phyloP scores from a whole-genome alignment of 2,329 filamentous ascomycete genomes.

The Hypoxylon sp. region DNA sequence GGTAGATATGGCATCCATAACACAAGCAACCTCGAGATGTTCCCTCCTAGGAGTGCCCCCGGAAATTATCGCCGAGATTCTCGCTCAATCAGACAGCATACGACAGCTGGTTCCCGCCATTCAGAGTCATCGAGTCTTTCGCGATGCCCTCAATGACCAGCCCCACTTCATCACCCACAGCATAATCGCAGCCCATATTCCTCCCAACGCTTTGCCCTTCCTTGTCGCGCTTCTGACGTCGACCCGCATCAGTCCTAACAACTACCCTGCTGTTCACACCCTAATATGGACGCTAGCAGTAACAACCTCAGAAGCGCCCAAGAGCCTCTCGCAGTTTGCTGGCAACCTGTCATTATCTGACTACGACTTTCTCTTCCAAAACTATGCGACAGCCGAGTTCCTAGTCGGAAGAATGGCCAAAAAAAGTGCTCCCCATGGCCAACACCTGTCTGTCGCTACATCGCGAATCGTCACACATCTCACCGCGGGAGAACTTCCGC shows the following conservation, averaged over 20 bases:
- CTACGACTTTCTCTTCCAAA: conserved; percentile 1
- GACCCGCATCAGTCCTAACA: neutral
- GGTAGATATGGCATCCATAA: neutral
- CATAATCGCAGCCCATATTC: neutral
- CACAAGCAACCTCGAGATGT: neutral
- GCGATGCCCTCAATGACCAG: neutral
- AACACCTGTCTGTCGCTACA: neutral
- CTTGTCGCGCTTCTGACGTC: neutral
- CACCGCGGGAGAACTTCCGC: neutral
- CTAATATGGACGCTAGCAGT: neutral
- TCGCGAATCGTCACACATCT: neutral
- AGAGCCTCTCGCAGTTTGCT: neutral
- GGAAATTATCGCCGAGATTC: neutral
- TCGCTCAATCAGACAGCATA: neutral
- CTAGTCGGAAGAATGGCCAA: neutral
- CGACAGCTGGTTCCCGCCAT: neutral
- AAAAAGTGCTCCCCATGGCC: too few species aligned
- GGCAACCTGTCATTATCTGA: neutral
- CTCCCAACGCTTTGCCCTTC: neutral
- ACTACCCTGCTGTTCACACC: neutral
- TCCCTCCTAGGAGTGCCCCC: neutral
- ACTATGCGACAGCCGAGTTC: neutral
- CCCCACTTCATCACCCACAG: neutral
- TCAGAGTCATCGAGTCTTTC: conserved; percentile 5
- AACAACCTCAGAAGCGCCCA: neutral